Evolutionary conservation across 2,329 filamentous ascomycete species (phyloP).

Genomic region (Talaromyces marneffei): DNA sequence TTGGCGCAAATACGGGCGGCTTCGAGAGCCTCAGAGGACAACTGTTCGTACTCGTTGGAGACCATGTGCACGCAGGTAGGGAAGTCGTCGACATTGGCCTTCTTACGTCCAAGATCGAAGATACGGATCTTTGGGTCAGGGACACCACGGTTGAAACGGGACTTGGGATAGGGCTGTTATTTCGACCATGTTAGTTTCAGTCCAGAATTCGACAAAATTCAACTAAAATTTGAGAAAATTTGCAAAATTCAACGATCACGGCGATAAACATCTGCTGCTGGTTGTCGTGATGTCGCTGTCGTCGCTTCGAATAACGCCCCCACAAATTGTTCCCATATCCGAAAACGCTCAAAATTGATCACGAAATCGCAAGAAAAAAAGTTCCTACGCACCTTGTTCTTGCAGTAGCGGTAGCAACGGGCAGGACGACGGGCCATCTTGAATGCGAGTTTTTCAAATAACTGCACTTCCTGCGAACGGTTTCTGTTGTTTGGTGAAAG

Average conservation of each 20-base stretch:
- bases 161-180: constrained; percentile 90
- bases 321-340: constrained; percentile 21
- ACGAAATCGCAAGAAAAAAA: constrained; percentile 3
- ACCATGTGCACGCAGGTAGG: constrained; percentile 98
- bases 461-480: constrained; percentile 46
- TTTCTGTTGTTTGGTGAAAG: neutral
- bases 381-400: constrained; percentile 85
- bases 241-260: neutral
- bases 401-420: constrained; percentile 99
- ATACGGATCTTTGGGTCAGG: constrained; percentile 77
- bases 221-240: neutral
- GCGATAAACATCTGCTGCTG: too few species aligned
- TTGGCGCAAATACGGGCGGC: constrained; percentile 99
- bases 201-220: neutral
- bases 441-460: constrained; percentile 49
- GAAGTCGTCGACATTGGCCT: constrained; percentile 98
- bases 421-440: constrained; percentile 99
- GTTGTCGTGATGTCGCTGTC: neutral
- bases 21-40: constrained; percentile 98
- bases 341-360: neutral
- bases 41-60: constrained; percentile 99
- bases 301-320: constrained; percentile 17
- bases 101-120: constrained; percentile 98
- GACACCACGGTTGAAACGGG: constrained; percentile 99
- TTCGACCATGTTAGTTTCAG: neutral